A percentile compares a stretch with the other conserved stretches of the same genome.
These are phyloP conservation scores for Hypomontagnella submonticulosa DNA, from an alignment of 495 filamentous ascomycete genomes.

Conservation along the genomic window DNA sequence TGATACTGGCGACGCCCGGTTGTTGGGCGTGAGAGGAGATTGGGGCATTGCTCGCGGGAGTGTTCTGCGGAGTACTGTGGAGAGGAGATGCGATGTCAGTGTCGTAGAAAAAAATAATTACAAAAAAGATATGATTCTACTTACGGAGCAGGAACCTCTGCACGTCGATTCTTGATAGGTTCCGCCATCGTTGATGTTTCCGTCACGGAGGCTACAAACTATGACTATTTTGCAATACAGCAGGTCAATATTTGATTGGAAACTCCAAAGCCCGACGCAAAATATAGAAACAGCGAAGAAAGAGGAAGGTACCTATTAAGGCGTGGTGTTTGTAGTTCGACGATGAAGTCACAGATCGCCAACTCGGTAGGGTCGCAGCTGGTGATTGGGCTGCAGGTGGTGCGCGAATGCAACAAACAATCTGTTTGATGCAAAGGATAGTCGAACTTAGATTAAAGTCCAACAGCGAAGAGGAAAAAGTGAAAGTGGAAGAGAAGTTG, in stretches of 20 bases:
- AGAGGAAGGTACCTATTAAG: constrained; percentile 28
- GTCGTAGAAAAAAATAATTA: constrained; percentile 22
- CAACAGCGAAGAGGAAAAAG: constrained; percentile 34
- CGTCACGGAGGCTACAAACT: constrained; percentile 13
- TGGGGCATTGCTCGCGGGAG: constrained; percentile 90
- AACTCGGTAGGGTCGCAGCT: constrained; percentile 20
- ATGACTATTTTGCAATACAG: constrained; percentile 19
- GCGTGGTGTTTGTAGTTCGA: constrained; percentile 28
- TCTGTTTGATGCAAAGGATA: constrained; percentile 33
- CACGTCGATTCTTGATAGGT: constrained; percentile 51
- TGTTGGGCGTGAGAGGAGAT: constrained; percentile 98
- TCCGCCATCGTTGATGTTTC: constrained; percentile 47
- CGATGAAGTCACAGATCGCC: constrained; percentile 28
- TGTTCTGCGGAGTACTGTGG: constrained; percentile 92
- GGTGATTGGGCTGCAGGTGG: constrained; percentile 18
- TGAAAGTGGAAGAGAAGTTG: constrained; percentile 29
- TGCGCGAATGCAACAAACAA: constrained; percentile 11
- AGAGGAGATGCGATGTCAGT: constrained; percentile 47
- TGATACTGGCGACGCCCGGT: constrained; percentile 93
- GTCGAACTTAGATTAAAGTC: constrained; percentile 40
- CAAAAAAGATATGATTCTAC: constrained; percentile 27
- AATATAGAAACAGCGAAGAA: constrained; percentile 35
- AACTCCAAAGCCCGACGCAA: constrained; percentile 25
- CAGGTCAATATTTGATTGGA: constrained; percentile 17
- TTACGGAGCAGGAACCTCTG: constrained; percentile 47